Evolutionary conservation across 345 rosid species (phyloP), one percentile per base, ranked within the genome.

Genomic region (Corchorus capsularis): DNA sequence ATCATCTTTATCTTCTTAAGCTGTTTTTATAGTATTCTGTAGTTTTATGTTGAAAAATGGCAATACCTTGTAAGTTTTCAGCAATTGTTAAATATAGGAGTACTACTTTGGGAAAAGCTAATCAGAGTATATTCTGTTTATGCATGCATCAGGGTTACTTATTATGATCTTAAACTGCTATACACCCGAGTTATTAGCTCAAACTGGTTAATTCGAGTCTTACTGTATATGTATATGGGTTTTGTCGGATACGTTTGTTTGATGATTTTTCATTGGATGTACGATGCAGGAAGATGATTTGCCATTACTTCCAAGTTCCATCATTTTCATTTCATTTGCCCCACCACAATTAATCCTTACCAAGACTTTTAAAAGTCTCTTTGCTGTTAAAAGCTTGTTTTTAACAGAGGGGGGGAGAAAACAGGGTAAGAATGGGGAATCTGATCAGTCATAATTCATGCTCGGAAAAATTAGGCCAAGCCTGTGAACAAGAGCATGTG

Each of bases 401-500:
- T 43, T 72, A 45, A n/a, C 76, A 27, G 57, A 32, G 10, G 43
- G 10, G 43, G 76, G 47, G 57, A 73, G 53, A 62, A 45, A 45
- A 61, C 34, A 60, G 2, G 76, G 55, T 63, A 62, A 32, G 16
- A 32, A 70, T 37, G 11, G 76, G 39, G 10, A 46, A 47, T 27
- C 27, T 27, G 16, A 39, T 16, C 3, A 11, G 59, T 27, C 69
- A 61, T 61, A 46, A 47, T 73, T 73, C 41, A 46, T 61, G 76
- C 59, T 16, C n/a, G 65, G 59, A 73, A 46, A 39, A 15, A 32
- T 27, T 60, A 17, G 32, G 20, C 75, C 19, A 59, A 43, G 77
- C 34, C 49, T 20, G 57, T 8, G 45, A 74, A 52, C 77, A 74
- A 19, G 49, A 50, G 49, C 77, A 74, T 74, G 77, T 74, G 77